Percentiles rank a stretch among this genome's conserved stretches.
Conservation (phyloP, 176 grass and related monocot genomes). For the Oryza longistaminata region DNA sequence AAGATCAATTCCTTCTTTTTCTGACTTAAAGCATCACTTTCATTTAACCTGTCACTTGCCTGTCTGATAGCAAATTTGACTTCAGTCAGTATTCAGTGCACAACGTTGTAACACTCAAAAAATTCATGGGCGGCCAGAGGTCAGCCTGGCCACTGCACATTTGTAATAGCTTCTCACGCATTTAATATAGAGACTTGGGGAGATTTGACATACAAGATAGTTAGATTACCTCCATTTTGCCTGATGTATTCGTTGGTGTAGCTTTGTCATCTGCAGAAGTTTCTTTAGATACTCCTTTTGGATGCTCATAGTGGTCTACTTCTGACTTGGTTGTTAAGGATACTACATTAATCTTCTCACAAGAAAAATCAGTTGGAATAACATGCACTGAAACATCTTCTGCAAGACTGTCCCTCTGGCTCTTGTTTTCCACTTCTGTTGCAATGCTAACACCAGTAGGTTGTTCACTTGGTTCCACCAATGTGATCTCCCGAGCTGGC, state of each 20-base stretch:
- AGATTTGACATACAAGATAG: background rate
- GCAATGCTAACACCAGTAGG: conserved; percentile 4
- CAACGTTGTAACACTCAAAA: background rate
- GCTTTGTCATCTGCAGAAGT: background rate
- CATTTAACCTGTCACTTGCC: background rate
- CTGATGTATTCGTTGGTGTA: conserved; percentile 5
- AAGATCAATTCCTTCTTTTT: background rate
- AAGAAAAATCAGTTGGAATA: conserved; percentile 18
- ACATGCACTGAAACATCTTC: conserved; percentile 28
- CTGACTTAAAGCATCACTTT: background rate
- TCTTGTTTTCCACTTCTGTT: conserved; percentile 28
- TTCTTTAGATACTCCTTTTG: conserved; percentile 2
- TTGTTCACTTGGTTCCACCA: conserved; percentile 35
- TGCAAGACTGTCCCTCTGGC: background rate
- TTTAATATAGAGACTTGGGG: background rate
- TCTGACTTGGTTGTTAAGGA: conserved; percentile 1
- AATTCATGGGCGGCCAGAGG: background rate
- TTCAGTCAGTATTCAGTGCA: background rate
- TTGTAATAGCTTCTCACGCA: background rate
- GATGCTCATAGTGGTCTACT: conserved; percentile 17
- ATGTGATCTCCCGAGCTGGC: conserved; percentile 33
- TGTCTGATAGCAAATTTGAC: background rate
- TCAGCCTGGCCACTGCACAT: background rate
- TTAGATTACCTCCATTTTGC: conserved; percentile 27
- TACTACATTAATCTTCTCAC: conserved; percentile 15